Conservation (phyloP, 2,329 filamentous ascomycete genomes). For the Cercospora nicotianae region DNA sequence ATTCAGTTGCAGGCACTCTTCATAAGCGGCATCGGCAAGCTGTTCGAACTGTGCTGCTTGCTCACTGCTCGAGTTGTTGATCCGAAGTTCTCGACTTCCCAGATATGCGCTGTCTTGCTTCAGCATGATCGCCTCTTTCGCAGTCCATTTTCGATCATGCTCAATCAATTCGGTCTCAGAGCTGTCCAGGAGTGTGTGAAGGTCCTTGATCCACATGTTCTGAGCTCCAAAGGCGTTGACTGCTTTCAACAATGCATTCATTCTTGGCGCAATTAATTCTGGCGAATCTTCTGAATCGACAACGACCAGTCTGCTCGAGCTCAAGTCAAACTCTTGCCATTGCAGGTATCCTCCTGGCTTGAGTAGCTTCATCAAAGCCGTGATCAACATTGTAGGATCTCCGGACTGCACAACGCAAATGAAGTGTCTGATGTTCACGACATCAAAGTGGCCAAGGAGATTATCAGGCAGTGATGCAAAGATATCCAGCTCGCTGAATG, state of each 20-base stretch:
- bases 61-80: background rate
- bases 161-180: background rate
- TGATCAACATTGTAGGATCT: background rate
- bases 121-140: background rate
- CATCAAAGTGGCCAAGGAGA: background rate
- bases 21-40: background rate
- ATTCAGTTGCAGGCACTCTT: background rate
- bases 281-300: background rate
- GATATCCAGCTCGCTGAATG: background rate
- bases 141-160: background rate
- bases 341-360: conserved; percentile 13
- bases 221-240: background rate
- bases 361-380: background rate
- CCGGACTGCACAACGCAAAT: conserved; percentile 4
- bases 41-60: background rate
- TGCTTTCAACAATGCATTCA: background rate
- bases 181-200: background rate
- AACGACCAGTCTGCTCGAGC: background rate
- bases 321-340: conserved; percentile 6
- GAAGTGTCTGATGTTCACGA: conserved; percentile 7
- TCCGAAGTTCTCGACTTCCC: background rate
- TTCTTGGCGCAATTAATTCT: background rate
- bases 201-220: background rate
- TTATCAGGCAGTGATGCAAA: background rate
- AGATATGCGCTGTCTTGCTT: background rate